Evolutionary conservation across 495 filamentous ascomycete genomes (phyloP).

Genomic region (Penicillium fimorum): DNA sequence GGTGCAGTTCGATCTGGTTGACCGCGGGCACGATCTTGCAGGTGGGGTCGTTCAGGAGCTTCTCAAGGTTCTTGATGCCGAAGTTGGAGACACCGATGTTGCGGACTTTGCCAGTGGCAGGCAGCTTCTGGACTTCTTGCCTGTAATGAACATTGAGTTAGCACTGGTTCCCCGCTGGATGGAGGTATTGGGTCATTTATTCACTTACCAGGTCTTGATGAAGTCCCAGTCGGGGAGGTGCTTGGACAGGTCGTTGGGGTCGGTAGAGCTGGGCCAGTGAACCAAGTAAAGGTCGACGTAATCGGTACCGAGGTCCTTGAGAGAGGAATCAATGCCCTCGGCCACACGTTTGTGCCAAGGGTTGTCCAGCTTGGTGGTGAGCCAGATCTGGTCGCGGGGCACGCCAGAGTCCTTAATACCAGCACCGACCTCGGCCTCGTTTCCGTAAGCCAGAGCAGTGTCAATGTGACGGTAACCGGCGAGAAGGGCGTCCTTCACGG

Average conservation of each 20-base stretch:
- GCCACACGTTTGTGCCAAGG: conserved; percentile 69
- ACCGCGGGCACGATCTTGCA: conserved; percentile 71
- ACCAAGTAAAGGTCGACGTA: conserved; percentile 77
- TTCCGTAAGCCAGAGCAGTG: conserved; percentile 78
- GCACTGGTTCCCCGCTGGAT: not conserved
- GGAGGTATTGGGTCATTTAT: not conserved
- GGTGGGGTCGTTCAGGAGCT: conserved; percentile 52
- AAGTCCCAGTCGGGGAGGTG: conserved; percentile 72
- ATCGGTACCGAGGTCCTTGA: conserved; percentile 66
- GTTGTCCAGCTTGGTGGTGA: conserved; percentile 89
- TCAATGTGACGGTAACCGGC: conserved; percentile 73
- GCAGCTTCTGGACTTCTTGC: conserved; percentile 78
- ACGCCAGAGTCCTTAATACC: conserved; percentile 79
- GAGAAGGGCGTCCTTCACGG: conserved; percentile 73
- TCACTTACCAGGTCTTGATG: conserved; percentile 67
- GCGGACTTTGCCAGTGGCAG: conserved; percentile 73
- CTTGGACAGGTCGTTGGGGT: conserved; percentile 55
- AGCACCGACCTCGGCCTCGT: conserved; percentile 78
- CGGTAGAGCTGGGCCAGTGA: conserved; percentile 75
- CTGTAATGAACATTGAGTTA: conserved; percentile 17
- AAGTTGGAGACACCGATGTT: conserved; percentile 69
- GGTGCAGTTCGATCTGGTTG: conserved; percentile 93
- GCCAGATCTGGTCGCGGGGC: conserved; percentile 75
- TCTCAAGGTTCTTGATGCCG: conserved; percentile 59
- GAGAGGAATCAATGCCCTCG: conserved; percentile 65